Evolutionary conservation across 2,329 filamentous ascomycete species (phyloP).

Genomic region (Xylaria sp.): DNA sequence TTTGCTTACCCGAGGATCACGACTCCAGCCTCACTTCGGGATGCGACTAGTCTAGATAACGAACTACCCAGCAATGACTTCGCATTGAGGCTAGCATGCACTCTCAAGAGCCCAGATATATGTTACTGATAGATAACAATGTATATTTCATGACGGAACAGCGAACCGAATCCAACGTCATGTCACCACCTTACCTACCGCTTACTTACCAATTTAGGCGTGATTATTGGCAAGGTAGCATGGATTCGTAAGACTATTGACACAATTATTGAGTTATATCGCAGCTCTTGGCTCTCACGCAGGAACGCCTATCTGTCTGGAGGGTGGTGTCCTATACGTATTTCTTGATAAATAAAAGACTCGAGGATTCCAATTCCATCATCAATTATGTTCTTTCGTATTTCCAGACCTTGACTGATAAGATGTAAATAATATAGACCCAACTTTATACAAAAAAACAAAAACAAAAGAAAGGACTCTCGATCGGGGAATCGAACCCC

Average conservation of each 20-base stretch:
- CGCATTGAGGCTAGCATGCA: not conserved
- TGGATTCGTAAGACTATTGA: constrained; percentile 18
- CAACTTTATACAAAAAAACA: too few relatives aligned
- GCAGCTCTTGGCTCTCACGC: not conserved
- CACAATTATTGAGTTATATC: constrained; percentile 6
- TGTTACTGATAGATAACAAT: not conserved
- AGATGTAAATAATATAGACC: too few relatives aligned
- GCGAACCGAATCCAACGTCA: not conserved
- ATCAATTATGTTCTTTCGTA: too few relatives aligned
- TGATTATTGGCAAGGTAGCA: constrained; percentile 12
- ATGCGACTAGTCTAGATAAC: constrained; percentile 14
- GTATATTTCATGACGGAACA: not conserved
- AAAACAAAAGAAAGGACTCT: constrained; percentile 27
- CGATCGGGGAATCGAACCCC: constrained; percentile 52
- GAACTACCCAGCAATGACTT: not conserved
- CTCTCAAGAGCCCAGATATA: constrained; percentile 3
- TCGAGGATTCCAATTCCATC: not conserved
- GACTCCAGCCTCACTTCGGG: constrained; percentile 31
- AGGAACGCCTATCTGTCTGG: not conserved
- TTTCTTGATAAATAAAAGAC: not conserved
- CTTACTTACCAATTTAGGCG: not conserved
- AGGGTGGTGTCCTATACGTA: not conserved
- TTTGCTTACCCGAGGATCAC: constrained; percentile 14
- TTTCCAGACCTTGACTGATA: too few relatives aligned
- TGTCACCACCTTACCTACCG: not conserved